Percentiles rank a stretch among this genome's conserved stretches.
Conservation (phyloP, 768 basidiomycete species). For the Lactarius akahatsu region DNA sequence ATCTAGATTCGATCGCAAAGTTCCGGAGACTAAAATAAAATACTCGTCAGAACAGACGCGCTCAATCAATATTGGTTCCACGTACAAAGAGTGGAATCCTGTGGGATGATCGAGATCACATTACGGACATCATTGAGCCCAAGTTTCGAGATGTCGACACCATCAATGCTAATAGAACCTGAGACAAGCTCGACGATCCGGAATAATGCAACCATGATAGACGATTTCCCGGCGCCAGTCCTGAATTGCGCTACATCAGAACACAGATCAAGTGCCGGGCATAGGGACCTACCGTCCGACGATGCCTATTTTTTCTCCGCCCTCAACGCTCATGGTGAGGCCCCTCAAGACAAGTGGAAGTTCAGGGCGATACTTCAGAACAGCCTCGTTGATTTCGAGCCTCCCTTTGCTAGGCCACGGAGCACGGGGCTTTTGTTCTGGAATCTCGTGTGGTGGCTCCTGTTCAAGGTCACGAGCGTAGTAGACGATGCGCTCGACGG, state of each 20-base stretch:
- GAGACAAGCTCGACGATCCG: conserved; percentile 77
- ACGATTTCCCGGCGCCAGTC: conserved; percentile 88
- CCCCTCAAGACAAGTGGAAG: conserved; percentile 88
- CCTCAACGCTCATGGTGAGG: conserved; percentile 63
- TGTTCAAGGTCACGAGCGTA: conserved; percentile 81
- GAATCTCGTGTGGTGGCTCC: conserved; percentile 69
- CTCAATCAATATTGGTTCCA: conserved; percentile 50
- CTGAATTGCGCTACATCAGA: conserved; percentile 27
- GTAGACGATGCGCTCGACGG: conserved; percentile 81
- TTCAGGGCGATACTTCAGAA: conserved; percentile 81
- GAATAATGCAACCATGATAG: conserved; percentile 86
- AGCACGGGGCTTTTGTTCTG: conserved; percentile 55
- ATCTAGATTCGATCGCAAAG: conserved; percentile 83
- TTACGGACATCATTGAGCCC: conserved; percentile 73
- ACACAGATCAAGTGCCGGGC: conserved; percentile 7
- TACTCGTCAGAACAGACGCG: conserved; percentile 20
- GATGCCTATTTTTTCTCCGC: conserved; percentile 90
- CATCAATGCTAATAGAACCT: conserved; percentile 79
- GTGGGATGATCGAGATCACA: conserved; percentile 77
- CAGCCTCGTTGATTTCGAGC: conserved; percentile 72
- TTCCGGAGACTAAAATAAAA: conserved; percentile 72
- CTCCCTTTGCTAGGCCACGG: conserved; percentile 76
- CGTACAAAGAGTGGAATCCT: conserved; percentile 53
- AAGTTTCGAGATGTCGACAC: conserved; percentile 76
- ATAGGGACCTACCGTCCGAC: conserved; percentile 56